These are phyloP conservation scores for Cornus florida DNA, from an alignment of 148 eudicot genomes.

Conservation along the genomic window DNA sequence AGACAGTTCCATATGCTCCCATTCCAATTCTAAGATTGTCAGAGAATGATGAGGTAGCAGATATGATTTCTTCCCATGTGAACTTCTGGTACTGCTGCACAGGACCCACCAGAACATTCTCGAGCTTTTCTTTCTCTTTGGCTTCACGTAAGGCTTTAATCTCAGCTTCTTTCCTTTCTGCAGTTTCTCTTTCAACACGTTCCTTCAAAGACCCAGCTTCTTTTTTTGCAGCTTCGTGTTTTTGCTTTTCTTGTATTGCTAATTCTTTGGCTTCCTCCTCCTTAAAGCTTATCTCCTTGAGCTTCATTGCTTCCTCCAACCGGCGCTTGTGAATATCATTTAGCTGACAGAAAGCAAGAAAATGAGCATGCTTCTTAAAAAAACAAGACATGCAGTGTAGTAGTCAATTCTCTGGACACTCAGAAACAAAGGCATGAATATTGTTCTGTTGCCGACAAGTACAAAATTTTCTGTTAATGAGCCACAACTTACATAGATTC, in stretches of 20 bases:
- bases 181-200: constrained; percentile 57
- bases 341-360: constrained; percentile 40
- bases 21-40: constrained; percentile 64
- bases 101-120: constrained; percentile 42
- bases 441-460: too few relatives aligned
- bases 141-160: constrained; percentile 50
- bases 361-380: constrained; percentile 5
- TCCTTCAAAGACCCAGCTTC: constrained; percentile 56
- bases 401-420: too few relatives aligned
- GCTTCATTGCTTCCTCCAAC: constrained; percentile 58
- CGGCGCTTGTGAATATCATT: constrained; percentile 58
- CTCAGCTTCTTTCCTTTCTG: constrained; percentile 69
- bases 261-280: constrained; percentile 67
- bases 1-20: constrained; percentile 84
- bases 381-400: neutral
- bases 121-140: constrained; percentile 68
- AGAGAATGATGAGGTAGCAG: constrained; percentile 64
- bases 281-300: constrained; percentile 45
- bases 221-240: constrained; percentile 57
- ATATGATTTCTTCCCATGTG: constrained; percentile 73
- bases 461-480: too few relatives aligned
- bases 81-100: constrained; percentile 56
- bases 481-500: too few relatives aligned
- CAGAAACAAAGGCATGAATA: too few relatives aligned
- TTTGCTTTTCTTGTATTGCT: constrained; percentile 58